Percentiles rank a stretch among this genome's conserved stretches.
Conservation (phyloP, 2,329 filamentous ascomycete species). For the Colletotrichum agaves region DNA sequence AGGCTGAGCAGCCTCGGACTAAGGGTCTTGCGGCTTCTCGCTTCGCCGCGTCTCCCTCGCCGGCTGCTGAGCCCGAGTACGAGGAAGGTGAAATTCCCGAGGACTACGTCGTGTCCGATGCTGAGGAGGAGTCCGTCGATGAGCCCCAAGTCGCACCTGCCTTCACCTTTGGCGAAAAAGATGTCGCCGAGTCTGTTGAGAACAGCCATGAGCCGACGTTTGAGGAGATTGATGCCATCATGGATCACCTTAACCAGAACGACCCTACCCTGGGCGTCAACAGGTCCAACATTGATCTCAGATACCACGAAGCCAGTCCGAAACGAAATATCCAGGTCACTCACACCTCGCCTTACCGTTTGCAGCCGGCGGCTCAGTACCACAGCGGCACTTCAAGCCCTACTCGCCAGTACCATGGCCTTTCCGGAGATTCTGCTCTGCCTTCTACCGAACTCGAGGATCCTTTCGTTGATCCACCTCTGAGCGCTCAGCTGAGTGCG, state of each 20-base stretch:
- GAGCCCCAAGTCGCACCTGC: slow-evolving; percentile 9
- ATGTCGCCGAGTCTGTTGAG: slow-evolving; percentile 43
- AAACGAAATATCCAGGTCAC: slow-evolving; percentile 51
- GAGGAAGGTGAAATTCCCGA: slow-evolving; percentile 44
- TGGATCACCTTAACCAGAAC: slow-evolving; percentile 82
- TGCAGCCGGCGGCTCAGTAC: slow-evolving; percentile 63
- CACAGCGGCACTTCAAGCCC: slow-evolving; percentile 80
- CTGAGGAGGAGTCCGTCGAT: slow-evolving; percentile 15
- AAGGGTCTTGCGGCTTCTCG: slow-evolving; percentile 57
- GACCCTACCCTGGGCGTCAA: slow-evolving; percentile 81
- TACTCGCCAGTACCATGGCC: slow-evolving; percentile 65
- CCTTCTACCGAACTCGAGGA: slow-evolving; percentile 69
- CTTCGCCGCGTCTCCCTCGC: slow-evolving; percentile 55
- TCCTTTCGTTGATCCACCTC: slow-evolving; percentile 67
- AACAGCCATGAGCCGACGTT: slow-evolving; percentile 64
- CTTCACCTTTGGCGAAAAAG: background rate
- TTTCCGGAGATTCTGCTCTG: slow-evolving; percentile 60
- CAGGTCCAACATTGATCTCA: slow-evolving; percentile 57
- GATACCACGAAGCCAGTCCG: slow-evolving; percentile 59
- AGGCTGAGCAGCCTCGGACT: slow-evolving; percentile 50
- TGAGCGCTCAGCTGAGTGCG: slow-evolving; percentile 56
- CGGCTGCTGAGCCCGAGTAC: slow-evolving; percentile 45
- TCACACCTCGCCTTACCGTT: slow-evolving; percentile 63
- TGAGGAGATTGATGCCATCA: slow-evolving; percentile 91
- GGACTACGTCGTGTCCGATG: slow-evolving; percentile 27